These are phyloP conservation scores for Delphinella strobiligena DNA, from an alignment of 2,329 filamentous ascomycete genomes.

Conservation along the genomic window DNA sequence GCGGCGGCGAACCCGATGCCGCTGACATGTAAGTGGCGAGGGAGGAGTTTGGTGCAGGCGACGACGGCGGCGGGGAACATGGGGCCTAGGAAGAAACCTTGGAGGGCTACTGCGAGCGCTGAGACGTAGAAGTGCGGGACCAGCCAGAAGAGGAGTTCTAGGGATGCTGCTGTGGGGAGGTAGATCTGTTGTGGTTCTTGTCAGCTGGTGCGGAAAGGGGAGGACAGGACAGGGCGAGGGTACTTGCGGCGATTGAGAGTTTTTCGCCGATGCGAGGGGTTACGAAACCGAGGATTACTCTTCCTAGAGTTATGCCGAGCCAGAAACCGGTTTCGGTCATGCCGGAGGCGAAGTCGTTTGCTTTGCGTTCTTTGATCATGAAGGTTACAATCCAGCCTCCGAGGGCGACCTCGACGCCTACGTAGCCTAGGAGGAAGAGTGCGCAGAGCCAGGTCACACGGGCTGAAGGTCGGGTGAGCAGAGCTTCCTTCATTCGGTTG, in stretches of 20 bases:
- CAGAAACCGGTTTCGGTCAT: constrained; percentile 73
- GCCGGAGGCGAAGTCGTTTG: constrained; percentile 57
- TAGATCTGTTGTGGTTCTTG: constrained; percentile 49
- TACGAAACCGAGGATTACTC: constrained; percentile 62
- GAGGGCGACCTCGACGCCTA: constrained; percentile 64
- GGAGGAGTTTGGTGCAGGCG: constrained; percentile 61
- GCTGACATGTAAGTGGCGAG: constrained; percentile 61
- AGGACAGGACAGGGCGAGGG: too few relatives aligned
- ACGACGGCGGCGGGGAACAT: constrained; percentile 67
- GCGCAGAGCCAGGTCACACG: constrained; percentile 62
- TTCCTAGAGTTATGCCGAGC: constrained; percentile 66
- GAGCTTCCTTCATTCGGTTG: constrained; percentile 39
- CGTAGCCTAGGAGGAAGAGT: constrained; percentile 65
- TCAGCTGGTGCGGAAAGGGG: too few relatives aligned
- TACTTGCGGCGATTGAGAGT: constrained; percentile 32
- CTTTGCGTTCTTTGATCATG: constrained; percentile 67
- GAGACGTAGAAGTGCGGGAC: constrained; percentile 66
- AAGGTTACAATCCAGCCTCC: constrained; percentile 78
- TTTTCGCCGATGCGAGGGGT: constrained; percentile 66
- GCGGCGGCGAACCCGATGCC: constrained; percentile 71
- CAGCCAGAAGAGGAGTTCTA: constrained; percentile 70
- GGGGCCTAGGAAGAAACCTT: constrained; percentile 72
- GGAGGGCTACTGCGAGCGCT: constrained; percentile 55
- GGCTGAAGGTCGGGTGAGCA: constrained; percentile 33
- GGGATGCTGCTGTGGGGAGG: constrained; percentile 47